Evolutionary conservation across 208 protist genomes (phyloP).

Genomic region (Leishmania braziliensis): DNA sequence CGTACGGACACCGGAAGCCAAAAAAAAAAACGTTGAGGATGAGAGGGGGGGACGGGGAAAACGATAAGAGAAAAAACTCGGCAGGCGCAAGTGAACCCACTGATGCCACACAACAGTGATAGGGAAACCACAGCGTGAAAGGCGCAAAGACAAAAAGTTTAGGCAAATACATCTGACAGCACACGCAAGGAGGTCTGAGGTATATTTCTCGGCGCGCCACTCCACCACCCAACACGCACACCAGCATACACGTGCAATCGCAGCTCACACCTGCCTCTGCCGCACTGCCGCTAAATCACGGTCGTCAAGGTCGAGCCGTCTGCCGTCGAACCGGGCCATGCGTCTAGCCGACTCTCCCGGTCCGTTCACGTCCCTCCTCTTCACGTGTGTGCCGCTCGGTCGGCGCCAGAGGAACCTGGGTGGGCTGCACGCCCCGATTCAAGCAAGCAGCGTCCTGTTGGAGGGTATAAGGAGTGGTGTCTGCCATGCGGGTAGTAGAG

Average conservation of each 20-base stretch:
- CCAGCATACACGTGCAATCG: not conserved
- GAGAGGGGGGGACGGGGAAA: not conserved
- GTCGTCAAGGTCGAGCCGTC: not conserved
- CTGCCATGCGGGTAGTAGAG: no score
- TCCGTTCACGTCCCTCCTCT: not conserved
- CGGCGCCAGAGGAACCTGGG: not conserved
- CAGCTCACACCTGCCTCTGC: not conserved
- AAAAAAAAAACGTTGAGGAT: not conserved
- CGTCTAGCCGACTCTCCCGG: not conserved
- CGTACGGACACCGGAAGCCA: not conserved
- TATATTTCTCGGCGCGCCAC: not conserved
- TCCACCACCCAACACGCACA: not conserved
- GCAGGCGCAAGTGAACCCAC: not conserved
- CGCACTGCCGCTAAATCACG: not conserved
- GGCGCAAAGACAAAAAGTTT: no score
- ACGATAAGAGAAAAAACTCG: not conserved
- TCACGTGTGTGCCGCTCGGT: not conserved
- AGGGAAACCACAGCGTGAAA: not conserved
- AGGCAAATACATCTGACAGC: no score
- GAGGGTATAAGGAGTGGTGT: no score
- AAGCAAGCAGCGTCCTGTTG: not conserved
- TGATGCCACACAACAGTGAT: not conserved
- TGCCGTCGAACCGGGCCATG: not conserved
- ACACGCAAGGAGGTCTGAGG: no score
- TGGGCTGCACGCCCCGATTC: not conserved